These are phyloP conservation scores for Zangia roseola DNA, from an alignment of 768 basidiomycete species.

Conservation along the genomic window DNA sequence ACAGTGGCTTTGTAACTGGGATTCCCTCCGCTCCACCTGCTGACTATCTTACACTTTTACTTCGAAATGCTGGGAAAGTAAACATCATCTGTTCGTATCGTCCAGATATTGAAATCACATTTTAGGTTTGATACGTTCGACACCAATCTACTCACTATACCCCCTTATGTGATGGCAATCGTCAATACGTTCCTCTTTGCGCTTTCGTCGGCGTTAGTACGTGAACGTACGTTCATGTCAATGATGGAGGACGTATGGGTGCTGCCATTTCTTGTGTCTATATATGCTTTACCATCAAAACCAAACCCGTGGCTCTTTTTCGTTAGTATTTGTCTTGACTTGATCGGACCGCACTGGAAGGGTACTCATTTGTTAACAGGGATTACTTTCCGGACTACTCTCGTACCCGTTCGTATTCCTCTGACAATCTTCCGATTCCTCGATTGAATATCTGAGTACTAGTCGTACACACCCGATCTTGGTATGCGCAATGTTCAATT, in stretches of 20 bases:
- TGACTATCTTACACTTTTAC: conserved; percentile 58
- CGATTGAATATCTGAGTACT: conserved; percentile 4
- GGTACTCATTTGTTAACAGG: conserved; percentile 25
- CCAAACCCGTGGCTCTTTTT: conserved; percentile 55
- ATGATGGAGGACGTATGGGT: conserved; percentile 58
- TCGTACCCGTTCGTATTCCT: conserved; percentile 37
- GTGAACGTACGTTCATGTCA: conserved; percentile 54
- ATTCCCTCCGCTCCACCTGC: conserved; percentile 48
- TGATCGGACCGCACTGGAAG: neutral
- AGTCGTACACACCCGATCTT: conserved; percentile 52
- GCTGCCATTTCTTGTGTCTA: conserved; percentile 57
- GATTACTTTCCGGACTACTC: conserved; percentile 42
- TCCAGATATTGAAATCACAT: neutral
- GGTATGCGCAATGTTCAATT: conserved; percentile 12
- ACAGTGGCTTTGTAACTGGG: conserved; percentile 51
- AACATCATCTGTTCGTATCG: neutral
- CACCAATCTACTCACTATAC: conserved; percentile 61
- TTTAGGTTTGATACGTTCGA: conserved; percentile 56
- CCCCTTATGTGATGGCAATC: conserved; percentile 49
- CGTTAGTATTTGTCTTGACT: conserved; percentile 29
- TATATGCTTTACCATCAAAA: conserved; percentile 47
- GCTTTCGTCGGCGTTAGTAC: conserved; percentile 48
- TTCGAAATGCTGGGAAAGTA: conserved; percentile 49
- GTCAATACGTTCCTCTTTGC: conserved; percentile 51
- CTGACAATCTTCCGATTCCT: neutral